A percentile compares a stretch with the other conserved stretches of the same genome.
phyloP scores from a whole-genome alignment of 116 monocot species.

The Posidonia oceanica region DNA sequence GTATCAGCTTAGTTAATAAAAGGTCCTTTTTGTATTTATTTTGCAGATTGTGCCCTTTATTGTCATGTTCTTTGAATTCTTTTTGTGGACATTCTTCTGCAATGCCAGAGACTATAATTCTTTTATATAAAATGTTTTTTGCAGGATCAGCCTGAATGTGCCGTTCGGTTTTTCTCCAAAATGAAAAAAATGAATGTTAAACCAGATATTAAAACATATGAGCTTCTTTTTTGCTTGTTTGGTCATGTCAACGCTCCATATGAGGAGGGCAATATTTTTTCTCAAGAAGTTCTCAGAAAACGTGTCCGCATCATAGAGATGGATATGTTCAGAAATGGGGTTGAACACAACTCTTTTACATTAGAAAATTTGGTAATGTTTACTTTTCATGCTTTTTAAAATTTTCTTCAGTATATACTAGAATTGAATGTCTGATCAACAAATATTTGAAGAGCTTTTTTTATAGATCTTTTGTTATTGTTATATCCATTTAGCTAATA shows the following conservation, averaged over 20 bases:
- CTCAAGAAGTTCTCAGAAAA: conserved; percentile 53
- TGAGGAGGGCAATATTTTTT: conserved; percentile 62
- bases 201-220: conserved; percentile 63
- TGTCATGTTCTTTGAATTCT: too few relatives aligned
- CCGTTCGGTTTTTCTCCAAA: conserved; percentile 47
- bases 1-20: too few relatives aligned
- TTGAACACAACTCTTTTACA: conserved; percentile 60
- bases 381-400: neutral
- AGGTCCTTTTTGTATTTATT: too few relatives aligned
- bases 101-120: too few relatives aligned
- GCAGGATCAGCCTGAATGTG: conserved; percentile 89
- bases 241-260: conserved; percentile 78
- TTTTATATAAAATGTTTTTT: neutral
- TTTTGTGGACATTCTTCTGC: too few relatives aligned
- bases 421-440: neutral
- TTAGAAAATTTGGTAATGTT: conserved; percentile 71
- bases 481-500: too few relatives aligned
- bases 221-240: conserved; percentile 68
- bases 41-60: too few relatives aligned
- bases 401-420: neutral
- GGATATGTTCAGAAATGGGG: conserved; percentile 64
- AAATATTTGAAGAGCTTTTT: neutral
- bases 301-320: conserved; percentile 57
- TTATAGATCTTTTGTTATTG: too few relatives aligned
- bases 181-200: conserved; percentile 52